Base-by-base conservation (phyloP, 2,329 filamentous ascomycete species). In the Herpotrichia juniperi region DNA sequence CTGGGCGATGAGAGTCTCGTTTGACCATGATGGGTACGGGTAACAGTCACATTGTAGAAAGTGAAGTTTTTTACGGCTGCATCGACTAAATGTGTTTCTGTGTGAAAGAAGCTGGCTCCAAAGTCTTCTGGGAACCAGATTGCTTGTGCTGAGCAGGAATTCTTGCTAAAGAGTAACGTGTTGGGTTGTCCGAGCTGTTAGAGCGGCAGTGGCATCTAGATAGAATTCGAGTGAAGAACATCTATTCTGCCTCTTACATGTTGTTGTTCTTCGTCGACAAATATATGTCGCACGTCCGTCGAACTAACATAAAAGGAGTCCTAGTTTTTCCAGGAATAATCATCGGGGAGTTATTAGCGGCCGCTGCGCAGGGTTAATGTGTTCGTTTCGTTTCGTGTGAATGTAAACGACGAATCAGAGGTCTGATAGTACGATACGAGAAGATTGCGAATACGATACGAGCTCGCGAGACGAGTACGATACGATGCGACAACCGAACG, bases 1-100 rank as follows among this genome's bases (percentile, higher is more conserved):
- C 17, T 59, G 10, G n/a, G 59, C 48, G 24, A 50, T 51, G 31
- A 64, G 50, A 2, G 44, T 40, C 19, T 66, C 63, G 21, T 59
- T 53, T 55, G 42, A 2, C 61, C 58, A 2, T 50, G 49, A 25
- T 65, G 62, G 1, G 58, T 59, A 22, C 59, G 52, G 2, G 30
- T 55, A n/a, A 67, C 24, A 3, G 53, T 63, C 7, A 64, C 40
- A 21, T 64, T 60, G 47, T 62, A 53, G 42, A 59, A 64, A 21
- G 45, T 40, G 6, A 64, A n/a, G 28, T 39, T 44, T 32, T 48
- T 19, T 11, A 24, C 17, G 16, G 30, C 31, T 17, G 57, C 32
- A 19, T 42, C 22, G 12, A 53, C 48, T 22, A 51, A 19, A 6
- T 16, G 19, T 17, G 49, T 44, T 30, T 48, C 24, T 8, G 54